These are phyloP conservation scores for Penicillium lagena DNA, from an alignment of 495 filamentous ascomycete genomes.

Conservation along the genomic window DNA sequence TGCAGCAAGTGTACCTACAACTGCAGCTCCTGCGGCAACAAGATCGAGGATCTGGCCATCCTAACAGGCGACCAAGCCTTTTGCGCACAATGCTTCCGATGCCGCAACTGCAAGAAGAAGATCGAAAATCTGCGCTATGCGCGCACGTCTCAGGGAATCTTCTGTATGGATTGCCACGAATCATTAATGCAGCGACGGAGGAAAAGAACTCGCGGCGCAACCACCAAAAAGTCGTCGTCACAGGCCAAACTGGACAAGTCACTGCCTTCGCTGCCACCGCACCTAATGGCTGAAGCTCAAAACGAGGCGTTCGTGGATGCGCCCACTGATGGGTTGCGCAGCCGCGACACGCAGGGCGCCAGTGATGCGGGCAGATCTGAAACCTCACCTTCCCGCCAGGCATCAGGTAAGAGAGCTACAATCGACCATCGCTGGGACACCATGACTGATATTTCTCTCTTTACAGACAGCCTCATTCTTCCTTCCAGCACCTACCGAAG, in stretches of 20 bases:
- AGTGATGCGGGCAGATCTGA: constrained; percentile 2
- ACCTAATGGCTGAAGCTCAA: constrained; percentile 59
- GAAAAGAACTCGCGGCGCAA: constrained; percentile 67
- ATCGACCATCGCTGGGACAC: background rate
- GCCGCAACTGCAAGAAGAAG: constrained; percentile 95
- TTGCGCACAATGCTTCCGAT: constrained; percentile 94
- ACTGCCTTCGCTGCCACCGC: constrained; percentile 83
- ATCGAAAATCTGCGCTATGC: constrained; percentile 99
- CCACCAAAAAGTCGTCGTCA: constrained; percentile 47
- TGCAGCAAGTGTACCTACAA: constrained; percentile 99
- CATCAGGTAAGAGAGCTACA: constrained; percentile 11
- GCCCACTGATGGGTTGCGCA: constrained; percentile 49
- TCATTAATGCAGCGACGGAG: constrained; percentile 93
- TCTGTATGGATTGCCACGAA: constrained; percentile 99
- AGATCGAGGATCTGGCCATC: constrained; percentile 98
- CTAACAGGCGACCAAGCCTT: constrained; percentile 98
- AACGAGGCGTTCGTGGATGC: constrained; percentile 60
- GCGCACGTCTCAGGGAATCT: constrained; percentile 94
- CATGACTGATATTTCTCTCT: background rate
- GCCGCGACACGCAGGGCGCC: constrained; percentile 14
- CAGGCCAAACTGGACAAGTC: constrained; percentile 84
- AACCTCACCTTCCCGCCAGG: constrained; percentile 5
- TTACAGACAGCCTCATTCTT: constrained; percentile 53
- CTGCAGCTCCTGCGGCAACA: constrained; percentile 93
- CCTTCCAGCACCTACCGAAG: constrained; percentile 73